Evolutionary conservation across 208 protist species (phyloP).

Genomic region (Leishmania arabica): DNA sequence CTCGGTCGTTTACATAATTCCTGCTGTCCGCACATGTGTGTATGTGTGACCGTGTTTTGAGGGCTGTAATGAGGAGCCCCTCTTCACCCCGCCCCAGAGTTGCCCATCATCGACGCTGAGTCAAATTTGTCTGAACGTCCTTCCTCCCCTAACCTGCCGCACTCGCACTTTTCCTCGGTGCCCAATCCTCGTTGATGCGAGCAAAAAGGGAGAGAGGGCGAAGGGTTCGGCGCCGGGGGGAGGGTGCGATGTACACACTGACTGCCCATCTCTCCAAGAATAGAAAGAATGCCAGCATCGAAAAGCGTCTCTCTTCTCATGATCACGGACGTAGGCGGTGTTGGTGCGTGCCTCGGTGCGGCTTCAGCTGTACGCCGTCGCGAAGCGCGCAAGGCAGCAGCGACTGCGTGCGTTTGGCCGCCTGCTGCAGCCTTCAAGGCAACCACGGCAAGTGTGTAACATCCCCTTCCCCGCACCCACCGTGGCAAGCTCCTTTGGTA

Average conservation of each 20-base stretch:
- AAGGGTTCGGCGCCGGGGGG: not conserved
- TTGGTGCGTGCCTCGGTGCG: not conserved
- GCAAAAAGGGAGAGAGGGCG: not conserved
- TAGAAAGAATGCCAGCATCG: not conserved
- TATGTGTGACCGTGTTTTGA: not conserved
- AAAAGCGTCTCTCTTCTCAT: not conserved
- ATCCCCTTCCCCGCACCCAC: not conserved
- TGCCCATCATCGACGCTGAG: no score
- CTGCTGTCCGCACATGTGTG: not conserved
- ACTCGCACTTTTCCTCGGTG: not conserved
- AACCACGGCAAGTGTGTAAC: not conserved
- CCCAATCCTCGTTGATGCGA: not conserved
- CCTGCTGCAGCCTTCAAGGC: not conserved
- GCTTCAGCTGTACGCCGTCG: not conserved
- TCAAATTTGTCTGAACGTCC: not conserved
- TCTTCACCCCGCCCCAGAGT: not conserved
- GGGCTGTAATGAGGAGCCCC: not conserved
- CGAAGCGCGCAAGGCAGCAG: not conserved
- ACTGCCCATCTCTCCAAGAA: not conserved
- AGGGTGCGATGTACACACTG: not conserved
- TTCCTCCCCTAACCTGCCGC: not conserved
- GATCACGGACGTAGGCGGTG: not conserved
- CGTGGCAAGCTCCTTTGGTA: no score
- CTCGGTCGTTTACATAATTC: not conserved
- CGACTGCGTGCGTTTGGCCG: not conserved